phyloP scores from a whole-genome alignment of 768 basidiomycete species.

The Pholiota molesta region DNA sequence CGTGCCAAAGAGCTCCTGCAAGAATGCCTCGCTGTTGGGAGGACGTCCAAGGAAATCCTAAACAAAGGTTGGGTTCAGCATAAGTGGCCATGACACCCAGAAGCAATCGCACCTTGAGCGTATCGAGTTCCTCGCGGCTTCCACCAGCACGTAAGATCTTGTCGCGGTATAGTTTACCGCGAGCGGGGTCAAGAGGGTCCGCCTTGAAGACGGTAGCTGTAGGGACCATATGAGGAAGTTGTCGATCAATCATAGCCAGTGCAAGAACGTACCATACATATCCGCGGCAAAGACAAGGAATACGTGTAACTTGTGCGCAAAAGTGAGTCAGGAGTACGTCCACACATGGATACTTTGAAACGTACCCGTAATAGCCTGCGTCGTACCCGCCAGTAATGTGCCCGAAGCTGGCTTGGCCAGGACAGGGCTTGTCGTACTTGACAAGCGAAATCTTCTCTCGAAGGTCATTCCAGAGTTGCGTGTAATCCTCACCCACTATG shows the following conservation, averaged over 20 bases:
- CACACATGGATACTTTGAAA: background rate
- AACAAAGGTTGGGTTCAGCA: background rate
- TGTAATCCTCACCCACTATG: slow-evolving; percentile 68
- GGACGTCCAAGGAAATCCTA: slow-evolving; percentile 80
- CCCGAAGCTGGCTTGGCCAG: slow-evolving; percentile 77
- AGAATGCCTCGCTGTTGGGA: slow-evolving; percentile 77
- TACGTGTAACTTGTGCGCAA: slow-evolving; percentile 54
- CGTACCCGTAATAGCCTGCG: slow-evolving; percentile 66
- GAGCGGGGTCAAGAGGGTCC: slow-evolving; percentile 71
- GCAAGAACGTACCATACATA: slow-evolving; percentile 48
- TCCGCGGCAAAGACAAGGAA: slow-evolving; percentile 67
- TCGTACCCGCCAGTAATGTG: slow-evolving; percentile 81
- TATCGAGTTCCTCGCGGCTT: slow-evolving; percentile 78
- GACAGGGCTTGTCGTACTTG: slow-evolving; percentile 56
- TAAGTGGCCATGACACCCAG: slow-evolving; percentile 1
- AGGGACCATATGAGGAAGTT: background rate
- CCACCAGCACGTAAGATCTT: slow-evolving; percentile 78
- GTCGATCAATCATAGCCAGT: background rate
- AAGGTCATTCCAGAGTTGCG: slow-evolving; percentile 77
- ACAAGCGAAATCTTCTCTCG: slow-evolving; percentile 73
- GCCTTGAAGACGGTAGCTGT: slow-evolving; percentile 76
- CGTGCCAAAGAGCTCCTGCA: slow-evolving; percentile 63
- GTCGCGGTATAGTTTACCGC: slow-evolving; percentile 71
- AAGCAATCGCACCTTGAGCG: slow-evolving; percentile 58
- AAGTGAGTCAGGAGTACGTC: background rate